A percentile compares a stretch with the other conserved stretches of the same genome.
Conservation (phyloP, 805 yeast genomes). For the Wickerhamiella qilinensis region DNA sequence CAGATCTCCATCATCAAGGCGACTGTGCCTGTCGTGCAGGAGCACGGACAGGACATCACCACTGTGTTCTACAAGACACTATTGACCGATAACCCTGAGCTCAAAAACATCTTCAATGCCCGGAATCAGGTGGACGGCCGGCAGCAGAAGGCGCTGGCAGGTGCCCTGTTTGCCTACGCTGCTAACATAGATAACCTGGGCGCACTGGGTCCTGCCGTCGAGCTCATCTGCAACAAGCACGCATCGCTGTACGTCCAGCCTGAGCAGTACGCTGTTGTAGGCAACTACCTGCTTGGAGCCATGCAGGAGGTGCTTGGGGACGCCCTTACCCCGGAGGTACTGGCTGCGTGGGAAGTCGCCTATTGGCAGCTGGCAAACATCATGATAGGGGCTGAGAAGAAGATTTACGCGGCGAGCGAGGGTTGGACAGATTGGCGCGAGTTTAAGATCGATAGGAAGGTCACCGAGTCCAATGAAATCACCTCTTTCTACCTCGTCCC, state of each 20-base stretch:
- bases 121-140: conserved; percentile 36
- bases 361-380: conserved; percentile 47
- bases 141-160: conserved; percentile 53
- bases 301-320: conserved; percentile 39
- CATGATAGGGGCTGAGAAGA: conserved; percentile 38
- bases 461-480: conserved; percentile 31
- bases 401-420: conserved; percentile 26
- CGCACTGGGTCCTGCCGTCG: conserved; percentile 36
- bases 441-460: conserved; percentile 30
- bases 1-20: conserved; percentile 12
- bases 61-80: conserved; percentile 37
- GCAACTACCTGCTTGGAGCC: conserved; percentile 37
- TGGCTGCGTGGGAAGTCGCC: conserved; percentile 45
- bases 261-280: conserved; percentile 54
- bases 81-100: conserved; percentile 37
- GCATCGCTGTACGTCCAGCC: conserved; percentile 46
- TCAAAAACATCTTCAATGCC: conserved; percentile 43
- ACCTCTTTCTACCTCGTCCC: conserved; percentile 37
- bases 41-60: conserved; percentile 39
- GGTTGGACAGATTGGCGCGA: conserved; percentile 47
- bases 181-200: conserved; percentile 42
- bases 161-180: conserved; percentile 45
- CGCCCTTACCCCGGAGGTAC: too few relatives aligned
- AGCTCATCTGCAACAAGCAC: conserved; percentile 48
- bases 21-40: conserved; percentile 37